Evolutionary conservation across 352 stramenopile genomes (phyloP).

Genomic region (Halophytophthora polymorphica): DNA sequence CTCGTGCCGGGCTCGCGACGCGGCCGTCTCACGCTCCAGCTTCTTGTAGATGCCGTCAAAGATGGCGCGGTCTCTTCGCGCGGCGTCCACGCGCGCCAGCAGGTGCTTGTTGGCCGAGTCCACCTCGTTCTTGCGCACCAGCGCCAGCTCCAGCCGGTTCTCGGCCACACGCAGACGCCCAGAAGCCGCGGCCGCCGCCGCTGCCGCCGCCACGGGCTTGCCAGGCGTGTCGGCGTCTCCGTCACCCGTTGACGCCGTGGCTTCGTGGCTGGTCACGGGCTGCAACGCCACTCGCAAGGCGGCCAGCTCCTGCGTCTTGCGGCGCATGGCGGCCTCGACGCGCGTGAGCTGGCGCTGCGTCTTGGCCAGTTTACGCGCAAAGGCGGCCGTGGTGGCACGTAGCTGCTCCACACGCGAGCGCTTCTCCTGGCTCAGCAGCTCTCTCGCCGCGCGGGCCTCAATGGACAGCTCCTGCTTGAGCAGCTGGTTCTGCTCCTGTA

Average conservation of each 20-base stretch:
- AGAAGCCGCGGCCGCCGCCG: conserved; percentile 42
- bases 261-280: conserved; percentile 18
- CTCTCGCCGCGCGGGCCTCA: conserved; percentile 51
- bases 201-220: conserved; percentile 19
- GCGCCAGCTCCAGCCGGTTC: conserved; percentile 70
- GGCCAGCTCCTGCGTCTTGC: conserved; percentile 49
- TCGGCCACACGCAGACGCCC: conserved; percentile 55
- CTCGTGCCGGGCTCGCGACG: conserved; percentile 48
- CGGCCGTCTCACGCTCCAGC: conserved; percentile 66
- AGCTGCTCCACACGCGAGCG: conserved; percentile 51
- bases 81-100: conserved; percentile 64
- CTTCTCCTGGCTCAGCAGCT: conserved; percentile 53
- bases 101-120: conserved; percentile 81
- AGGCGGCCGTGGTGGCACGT: conserved; percentile 45
- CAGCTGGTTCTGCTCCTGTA: conserved; percentile 73
- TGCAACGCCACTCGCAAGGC: conserved; percentile 26
- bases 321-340: conserved; percentile 43
- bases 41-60: conserved; percentile 88
- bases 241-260: conserved; percentile 7
- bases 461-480: conserved; percentile 75
- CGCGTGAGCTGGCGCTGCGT: conserved; percentile 39
- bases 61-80: conserved; percentile 63
- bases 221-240: conserved; percentile 16
- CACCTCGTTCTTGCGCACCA: conserved; percentile 82
- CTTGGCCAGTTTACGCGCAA: conserved; percentile 45